Percentiles rank a stretch among this genome's conserved stretches.
These are phyloP conservation scores for Nannochloropsis salina DNA, from an alignment of 108 stramenopile genomes.

Conservation along the genomic window DNA sequence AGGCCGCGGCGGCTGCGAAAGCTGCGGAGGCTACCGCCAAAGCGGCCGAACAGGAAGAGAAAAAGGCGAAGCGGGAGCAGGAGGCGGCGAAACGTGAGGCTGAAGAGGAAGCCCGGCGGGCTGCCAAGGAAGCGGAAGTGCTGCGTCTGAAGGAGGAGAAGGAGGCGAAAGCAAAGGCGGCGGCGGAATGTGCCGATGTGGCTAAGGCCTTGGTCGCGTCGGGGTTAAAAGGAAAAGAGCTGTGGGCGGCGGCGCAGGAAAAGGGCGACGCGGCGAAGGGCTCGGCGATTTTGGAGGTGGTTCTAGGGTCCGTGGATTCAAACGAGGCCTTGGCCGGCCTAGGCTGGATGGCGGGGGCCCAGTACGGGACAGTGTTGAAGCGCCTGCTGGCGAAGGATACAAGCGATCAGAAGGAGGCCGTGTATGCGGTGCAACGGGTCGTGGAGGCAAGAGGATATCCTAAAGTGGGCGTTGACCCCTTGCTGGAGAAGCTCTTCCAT, in stretches of 20 bases:
- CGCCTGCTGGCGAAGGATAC: constrained; percentile 20
- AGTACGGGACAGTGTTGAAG: constrained; percentile 33
- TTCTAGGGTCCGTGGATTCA: constrained; percentile 17
- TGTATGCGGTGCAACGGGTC: constrained; percentile 35
- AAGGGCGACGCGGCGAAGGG: constrained; percentile 24
- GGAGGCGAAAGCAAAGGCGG: background rate
- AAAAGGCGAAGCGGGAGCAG: constrained; percentile 29
- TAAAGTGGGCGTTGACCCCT: constrained; percentile 14
- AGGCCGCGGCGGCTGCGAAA: background rate
- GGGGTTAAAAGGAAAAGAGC: constrained; percentile 25
- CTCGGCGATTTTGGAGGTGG: constrained; percentile 28
- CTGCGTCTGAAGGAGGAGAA: constrained; percentile 22
- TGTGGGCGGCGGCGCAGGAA: constrained; percentile 27
- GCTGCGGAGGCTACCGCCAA: constrained; percentile 23
- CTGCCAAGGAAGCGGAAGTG: constrained; percentile 33
- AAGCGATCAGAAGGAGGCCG: constrained; percentile 33
- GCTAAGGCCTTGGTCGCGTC: background rate
- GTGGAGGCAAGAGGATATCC: constrained; percentile 37
- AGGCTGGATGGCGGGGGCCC: constrained; percentile 29
- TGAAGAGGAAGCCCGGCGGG: constrained; percentile 29
- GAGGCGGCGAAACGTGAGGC: constrained; percentile 29
- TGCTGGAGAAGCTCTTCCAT: constrained; percentile 43
- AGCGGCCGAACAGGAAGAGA: constrained; percentile 32
- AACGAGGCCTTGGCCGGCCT: constrained; percentile 20
- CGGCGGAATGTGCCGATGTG: background rate